Percentiles rank a stretch among this genome's conserved stretches.
phyloP scores from a whole-genome alignment of 331 rosid species.

The Cydonia oblonga region DNA sequence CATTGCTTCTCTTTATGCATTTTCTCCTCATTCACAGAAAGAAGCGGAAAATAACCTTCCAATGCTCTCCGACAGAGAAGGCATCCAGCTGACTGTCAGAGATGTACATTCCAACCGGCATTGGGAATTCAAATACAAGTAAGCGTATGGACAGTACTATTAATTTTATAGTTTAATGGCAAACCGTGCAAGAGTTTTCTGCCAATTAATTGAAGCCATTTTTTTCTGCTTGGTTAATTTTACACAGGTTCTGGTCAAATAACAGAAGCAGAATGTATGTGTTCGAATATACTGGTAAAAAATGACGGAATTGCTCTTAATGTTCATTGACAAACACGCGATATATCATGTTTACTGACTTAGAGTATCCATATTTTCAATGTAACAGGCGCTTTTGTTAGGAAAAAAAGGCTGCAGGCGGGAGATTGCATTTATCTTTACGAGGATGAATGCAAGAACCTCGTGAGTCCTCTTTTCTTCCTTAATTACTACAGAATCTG shows the following conservation, averaged over 20 bases:
- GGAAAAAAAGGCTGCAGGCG: constrained; percentile 19
- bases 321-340: neutral
- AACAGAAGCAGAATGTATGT: constrained; percentile 60
- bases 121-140: constrained; percentile 57
- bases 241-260: constrained; percentile 52
- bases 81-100: constrained; percentile 25
- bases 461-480: constrained; percentile 31
- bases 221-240: neutral
- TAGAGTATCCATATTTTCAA: neutral
- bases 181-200: neutral
- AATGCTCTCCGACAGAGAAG: constrained; percentile 27
- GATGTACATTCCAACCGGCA: constrained; percentile 31
- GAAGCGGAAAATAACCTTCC: constrained; percentile 61
- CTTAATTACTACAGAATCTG: neutral
- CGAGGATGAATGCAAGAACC: constrained; percentile 39
- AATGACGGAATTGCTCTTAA: constrained; percentile 7
- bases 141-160: constrained; percentile 3
- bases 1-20: neutral
- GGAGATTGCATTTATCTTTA: constrained; percentile 55
- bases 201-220: neutral
- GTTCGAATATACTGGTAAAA: constrained; percentile 34
- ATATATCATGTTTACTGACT: neutral
- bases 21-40: constrained; percentile 22
- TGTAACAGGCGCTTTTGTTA: constrained; percentile 38
- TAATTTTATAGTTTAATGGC: neutral